Conservation (phyloP, 352 stramenopile genomes). For the Phytophthora parvispora region DNA sequence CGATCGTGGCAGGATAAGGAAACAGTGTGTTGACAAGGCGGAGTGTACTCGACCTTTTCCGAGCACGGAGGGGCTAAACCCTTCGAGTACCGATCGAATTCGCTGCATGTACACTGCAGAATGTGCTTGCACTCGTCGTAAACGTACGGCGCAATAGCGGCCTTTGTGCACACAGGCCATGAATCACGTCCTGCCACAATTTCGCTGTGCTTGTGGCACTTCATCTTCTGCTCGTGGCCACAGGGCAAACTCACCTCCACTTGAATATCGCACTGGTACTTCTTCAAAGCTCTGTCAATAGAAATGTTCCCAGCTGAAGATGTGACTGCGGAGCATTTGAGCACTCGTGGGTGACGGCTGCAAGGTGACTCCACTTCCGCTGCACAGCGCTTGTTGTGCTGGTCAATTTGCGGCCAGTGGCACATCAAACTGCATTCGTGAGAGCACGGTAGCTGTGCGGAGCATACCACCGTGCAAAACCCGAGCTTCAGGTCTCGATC, state of each 20-base stretch:
- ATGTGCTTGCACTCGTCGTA: slow-evolving; percentile 82
- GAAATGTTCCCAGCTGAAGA: slow-evolving; percentile 10
- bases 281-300: slow-evolving; percentile 53
- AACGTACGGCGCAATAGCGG: slow-evolving; percentile 68
- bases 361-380: slow-evolving; percentile 78
- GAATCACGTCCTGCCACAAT: slow-evolving; percentile 37
- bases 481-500: slow-evolving; percentile 66
- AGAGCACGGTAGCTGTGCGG: slow-evolving; percentile 60
- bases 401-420: slow-evolving; percentile 67
- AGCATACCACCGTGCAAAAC: slow-evolving; percentile 85
- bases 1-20: slow-evolving; percentile 70
- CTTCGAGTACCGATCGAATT: slow-evolving; percentile 66
- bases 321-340: slow-evolving; percentile 70
- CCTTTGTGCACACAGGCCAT: slow-evolving; percentile 70
- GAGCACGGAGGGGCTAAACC: slow-evolving; percentile 54
- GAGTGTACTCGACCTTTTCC: slow-evolving; percentile 70
- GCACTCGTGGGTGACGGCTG: slow-evolving; percentile 50
- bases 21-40: slow-evolving; percentile 72
- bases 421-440: slow-evolving; percentile 78
- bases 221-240: slow-evolving; percentile 62
- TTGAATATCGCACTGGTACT: slow-evolving; percentile 65
- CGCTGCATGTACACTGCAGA: slow-evolving; percentile 66
- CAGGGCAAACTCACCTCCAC: slow-evolving; percentile 77
- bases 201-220: slow-evolving; percentile 54
- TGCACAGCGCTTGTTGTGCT: slow-evolving; percentile 70